Percentiles rank a stretch among this genome's conserved stretches.
These are phyloP conservation scores for Dothistroma septosporum DNA, from an alignment of 2,329 filamentous ascomycete species.

Conservation along the genomic window DNA sequence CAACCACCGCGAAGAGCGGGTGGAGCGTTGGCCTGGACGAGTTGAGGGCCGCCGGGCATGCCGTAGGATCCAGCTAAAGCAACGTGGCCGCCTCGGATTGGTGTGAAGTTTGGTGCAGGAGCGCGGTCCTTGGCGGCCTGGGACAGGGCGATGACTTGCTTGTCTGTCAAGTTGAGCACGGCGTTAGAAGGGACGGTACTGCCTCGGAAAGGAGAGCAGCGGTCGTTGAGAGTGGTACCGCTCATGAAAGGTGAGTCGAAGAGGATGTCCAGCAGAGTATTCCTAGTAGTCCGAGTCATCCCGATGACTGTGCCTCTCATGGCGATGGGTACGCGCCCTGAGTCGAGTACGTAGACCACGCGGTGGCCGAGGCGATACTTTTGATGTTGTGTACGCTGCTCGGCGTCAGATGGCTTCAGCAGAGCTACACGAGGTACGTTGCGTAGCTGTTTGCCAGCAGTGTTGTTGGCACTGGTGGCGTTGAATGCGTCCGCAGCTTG, in stretches of 20 bases:
- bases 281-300: slow-evolving; percentile 80
- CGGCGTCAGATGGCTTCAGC: slow-evolving; percentile 91
- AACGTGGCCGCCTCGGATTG: slow-evolving; percentile 26
- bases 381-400: slow-evolving; percentile 84
- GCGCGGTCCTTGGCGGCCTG: slow-evolving; percentile 32
- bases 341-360: slow-evolving; percentile 85
- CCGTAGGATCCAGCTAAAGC: slow-evolving; percentile 50
- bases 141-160: slow-evolving; percentile 67
- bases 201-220: slow-evolving; percentile 88
- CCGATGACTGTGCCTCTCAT: slow-evolving; percentile 91
- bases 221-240: slow-evolving; percentile 82
- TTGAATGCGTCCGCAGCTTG: slow-evolving; percentile 63
- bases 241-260: slow-evolving; percentile 98
- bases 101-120: slow-evolving; percentile 24
- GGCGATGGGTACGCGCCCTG: slow-evolving; percentile 91
- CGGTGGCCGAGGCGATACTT: slow-evolving; percentile 81
- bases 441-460: slow-evolving; percentile 65
- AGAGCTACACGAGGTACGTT: slow-evolving; percentile 82
- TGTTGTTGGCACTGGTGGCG: slow-evolving; percentile 44
- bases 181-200: slow-evolving; percentile 85
- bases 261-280: slow-evolving; percentile 80
- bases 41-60: slow-evolving; percentile 58
- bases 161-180: slow-evolving; percentile 80
- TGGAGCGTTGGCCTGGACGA: slow-evolving; percentile 54
- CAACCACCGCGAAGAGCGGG: slow-evolving; percentile 57